phyloP scores from a whole-genome alignment of 1,284 basidiomycete species.

The Puccinia polysora region DNA sequence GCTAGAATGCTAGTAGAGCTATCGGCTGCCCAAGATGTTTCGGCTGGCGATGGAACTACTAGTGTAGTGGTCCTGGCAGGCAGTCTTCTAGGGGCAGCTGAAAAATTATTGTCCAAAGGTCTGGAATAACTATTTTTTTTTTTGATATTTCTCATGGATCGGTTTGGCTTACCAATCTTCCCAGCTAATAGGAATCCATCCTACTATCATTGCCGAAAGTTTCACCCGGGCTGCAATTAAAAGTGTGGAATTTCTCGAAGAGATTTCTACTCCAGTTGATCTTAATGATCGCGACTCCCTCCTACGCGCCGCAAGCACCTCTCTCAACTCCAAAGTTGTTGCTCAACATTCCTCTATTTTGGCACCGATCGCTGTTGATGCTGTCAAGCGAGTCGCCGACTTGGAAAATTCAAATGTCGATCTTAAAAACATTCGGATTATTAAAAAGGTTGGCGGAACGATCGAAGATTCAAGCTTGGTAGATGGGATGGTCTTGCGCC shows the following conservation, averaged over 20 bases:
- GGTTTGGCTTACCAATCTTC: not conserved
- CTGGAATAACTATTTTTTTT: not conserved
- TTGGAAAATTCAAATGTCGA: conserved; percentile 80
- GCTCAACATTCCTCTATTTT: conserved; percentile 97
- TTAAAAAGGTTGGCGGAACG: conserved; percentile 98
- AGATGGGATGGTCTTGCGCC: conserved; percentile 92
- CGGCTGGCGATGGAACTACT: conserved; percentile 99
- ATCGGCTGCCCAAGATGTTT: conserved; percentile 95
- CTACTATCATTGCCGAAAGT: conserved; percentile 92
- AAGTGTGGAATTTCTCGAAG: conserved; percentile 87
- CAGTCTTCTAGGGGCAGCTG: conserved; percentile 83
- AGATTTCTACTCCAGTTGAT: conserved; percentile 88
- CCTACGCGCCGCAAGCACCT: conserved; percentile 87
- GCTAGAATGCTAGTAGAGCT: conserved; percentile 99
- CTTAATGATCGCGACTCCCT: conserved; percentile 80
- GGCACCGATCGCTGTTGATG: conserved; percentile 91
- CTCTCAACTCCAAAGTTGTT: conserved; percentile 98
- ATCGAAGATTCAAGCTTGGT: conserved; percentile 98
- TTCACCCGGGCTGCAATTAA: conserved; percentile 89
- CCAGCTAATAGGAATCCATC: conserved; percentile 67
- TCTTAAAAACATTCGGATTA: conserved; percentile 88
- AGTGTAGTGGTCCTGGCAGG: conserved; percentile 96
- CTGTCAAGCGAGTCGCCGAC: conserved; percentile 84
- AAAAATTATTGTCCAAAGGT: conserved; percentile 94
- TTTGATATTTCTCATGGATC: not conserved